Conservation (phyloP, 2,329 filamentous ascomycete species). For the Hypoxylon sp. region DNA sequence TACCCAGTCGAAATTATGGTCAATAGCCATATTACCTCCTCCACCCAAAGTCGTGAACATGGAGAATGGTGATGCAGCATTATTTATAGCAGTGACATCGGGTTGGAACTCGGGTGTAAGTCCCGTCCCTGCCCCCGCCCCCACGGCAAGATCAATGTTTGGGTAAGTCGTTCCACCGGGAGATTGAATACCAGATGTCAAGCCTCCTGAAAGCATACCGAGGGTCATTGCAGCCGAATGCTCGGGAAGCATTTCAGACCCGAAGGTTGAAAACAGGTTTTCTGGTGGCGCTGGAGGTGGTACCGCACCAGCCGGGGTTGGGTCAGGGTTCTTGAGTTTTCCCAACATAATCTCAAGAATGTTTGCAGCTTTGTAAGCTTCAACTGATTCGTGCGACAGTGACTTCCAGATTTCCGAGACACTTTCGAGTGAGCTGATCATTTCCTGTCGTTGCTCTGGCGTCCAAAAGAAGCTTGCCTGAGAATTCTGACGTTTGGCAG, state of each 20-base stretch:
- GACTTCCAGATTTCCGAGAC: slow-evolving; percentile 85
- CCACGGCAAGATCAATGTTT: slow-evolving; percentile 62
- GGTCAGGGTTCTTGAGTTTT: slow-evolving; percentile 74
- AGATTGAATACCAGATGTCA: slow-evolving; percentile 56
- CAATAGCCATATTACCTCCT: slow-evolving; percentile 61
- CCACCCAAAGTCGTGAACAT: slow-evolving; percentile 65
- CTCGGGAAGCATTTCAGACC: slow-evolving; percentile 56
- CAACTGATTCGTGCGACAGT: slow-evolving; percentile 83
- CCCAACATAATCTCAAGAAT: slow-evolving; percentile 87
- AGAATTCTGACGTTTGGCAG: slow-evolving; percentile 58
- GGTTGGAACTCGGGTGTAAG: slow-evolving; percentile 58
- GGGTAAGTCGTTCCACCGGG: slow-evolving; percentile 58
- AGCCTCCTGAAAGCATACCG: slow-evolving; percentile 60
- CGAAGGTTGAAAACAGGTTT: slow-evolving; percentile 51
- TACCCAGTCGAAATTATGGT: slow-evolving; percentile 72
- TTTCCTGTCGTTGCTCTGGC: slow-evolving; percentile 75
- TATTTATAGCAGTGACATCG: slow-evolving; percentile 54
- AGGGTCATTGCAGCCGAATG: slow-evolving; percentile 61
- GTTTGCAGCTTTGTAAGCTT: slow-evolving; percentile 88
- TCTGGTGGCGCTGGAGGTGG: slow-evolving; percentile 40
- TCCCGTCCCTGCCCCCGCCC: slow-evolving; percentile 44
- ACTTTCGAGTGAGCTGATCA: slow-evolving; percentile 80
- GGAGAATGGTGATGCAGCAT: slow-evolving; percentile 64
- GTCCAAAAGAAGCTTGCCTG: slow-evolving; percentile 70
- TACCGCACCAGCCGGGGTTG: slow-evolving; percentile 36